These are phyloP conservation scores for Nicotiana obtusifolia DNA, from an alignment of 257 asterid genomes.

Conservation along the genomic window DNA sequence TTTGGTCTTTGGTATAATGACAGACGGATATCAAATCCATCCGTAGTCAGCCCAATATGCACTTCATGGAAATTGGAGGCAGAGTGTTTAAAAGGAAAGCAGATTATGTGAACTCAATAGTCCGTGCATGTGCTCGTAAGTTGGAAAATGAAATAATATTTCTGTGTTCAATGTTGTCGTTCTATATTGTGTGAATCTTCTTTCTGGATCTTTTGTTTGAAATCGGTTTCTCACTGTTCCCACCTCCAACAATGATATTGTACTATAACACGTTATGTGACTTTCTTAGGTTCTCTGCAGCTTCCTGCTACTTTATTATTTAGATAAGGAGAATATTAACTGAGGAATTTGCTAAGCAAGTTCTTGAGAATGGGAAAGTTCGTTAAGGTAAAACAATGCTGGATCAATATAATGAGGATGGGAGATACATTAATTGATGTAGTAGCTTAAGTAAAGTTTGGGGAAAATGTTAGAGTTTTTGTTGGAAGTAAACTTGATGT, in stretches of 20 bases:
- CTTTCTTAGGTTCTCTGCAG: neutral
- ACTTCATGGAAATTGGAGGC: constrained; percentile 57
- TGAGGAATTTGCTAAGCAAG: neutral
- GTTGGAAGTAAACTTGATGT: neutral
- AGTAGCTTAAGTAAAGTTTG: neutral
- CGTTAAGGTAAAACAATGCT: neutral
- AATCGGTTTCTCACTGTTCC: neutral
- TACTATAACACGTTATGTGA: neutral
- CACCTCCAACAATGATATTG: neutral
- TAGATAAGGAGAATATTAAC: neutral
- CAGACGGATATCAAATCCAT: constrained; percentile 91
- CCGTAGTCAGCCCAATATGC: constrained; percentile 80
- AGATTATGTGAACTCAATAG: constrained; percentile 75
- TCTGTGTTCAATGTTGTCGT: neutral
- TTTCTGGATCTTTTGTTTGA: neutral
- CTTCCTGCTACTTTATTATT: neutral
- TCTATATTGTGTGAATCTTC: neutral
- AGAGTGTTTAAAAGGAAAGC: constrained; percentile 72
- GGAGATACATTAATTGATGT: neutral
- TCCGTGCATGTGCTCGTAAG: constrained; percentile 98
- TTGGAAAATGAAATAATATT: constrained; percentile 21
- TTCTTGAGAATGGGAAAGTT: neutral
- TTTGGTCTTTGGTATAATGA: constrained; percentile 17
- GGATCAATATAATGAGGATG: neutral
- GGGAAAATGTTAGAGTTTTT: neutral